Base-by-base conservation (phyloP, 495 filamentous ascomycete species). In the Tuber umbilicatum region DNA sequence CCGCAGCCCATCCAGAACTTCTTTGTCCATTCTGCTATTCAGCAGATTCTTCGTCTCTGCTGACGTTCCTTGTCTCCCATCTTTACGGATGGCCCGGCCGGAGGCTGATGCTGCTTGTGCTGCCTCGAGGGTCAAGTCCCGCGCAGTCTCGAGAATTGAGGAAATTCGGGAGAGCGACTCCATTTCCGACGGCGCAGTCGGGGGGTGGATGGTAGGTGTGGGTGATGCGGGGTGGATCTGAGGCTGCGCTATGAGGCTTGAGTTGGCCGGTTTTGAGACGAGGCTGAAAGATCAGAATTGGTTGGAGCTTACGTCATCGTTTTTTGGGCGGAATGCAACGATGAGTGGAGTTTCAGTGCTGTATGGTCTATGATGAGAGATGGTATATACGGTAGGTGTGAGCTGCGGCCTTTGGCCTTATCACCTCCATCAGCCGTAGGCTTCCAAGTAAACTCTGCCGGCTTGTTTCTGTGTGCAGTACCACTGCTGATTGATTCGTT, bases 91-190 rank as follows among this genome's bases (percentile, higher is more conserved):
- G 81, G 82, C 85, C 73, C 88, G 83, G 67, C 83, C 78, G 21
- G 81, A 72, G 21, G 81, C 81, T 16, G 81, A 75, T 35, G 93
- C 92, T 69, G 91, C 91, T 84, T 92, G 91, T 78, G 95, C 94
- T 70, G 95, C 96, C 87, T 99, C 95, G 81, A 99, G 89, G 60
- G 95, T 99, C 81, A 99, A 90, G 83, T 98, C 95, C 82, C 95
- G 89, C 83, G 95, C 95, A 93, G 86, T 94, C 86, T 98, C 95
- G 82, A 99, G 89, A 83, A 99, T 87, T 75, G 89, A 92, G 69
- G 94, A 96, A 83, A 97, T 97, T 79, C 92, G 86, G 31, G 95
- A 94, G 77, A 97, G 93, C n/a, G 95, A 96, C 86, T 98, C 95
- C 95, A 99, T 94, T 40, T 40, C 71, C 55, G 73, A 38, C 5